phyloP scores from a whole-genome alignment of 2,329 filamentous ascomycete species.

The Verticillium klebahnii region DNA sequence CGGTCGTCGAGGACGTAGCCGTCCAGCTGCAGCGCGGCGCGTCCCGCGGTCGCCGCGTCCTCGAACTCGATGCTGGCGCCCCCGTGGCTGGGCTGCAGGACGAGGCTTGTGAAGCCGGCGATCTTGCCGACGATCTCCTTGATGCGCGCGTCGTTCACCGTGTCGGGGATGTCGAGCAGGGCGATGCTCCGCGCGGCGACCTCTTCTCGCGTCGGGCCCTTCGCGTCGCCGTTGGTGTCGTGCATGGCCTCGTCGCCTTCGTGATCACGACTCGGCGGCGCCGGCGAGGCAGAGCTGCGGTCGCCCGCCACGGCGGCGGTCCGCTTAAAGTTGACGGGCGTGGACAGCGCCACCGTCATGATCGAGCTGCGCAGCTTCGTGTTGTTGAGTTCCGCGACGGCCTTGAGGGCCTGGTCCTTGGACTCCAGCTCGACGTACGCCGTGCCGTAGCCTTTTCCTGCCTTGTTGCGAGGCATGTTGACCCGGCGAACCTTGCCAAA shows the following conservation, averaged over 20 bases:
- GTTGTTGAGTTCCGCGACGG: constrained; percentile 65
- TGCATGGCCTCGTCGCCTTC: constrained; percentile 3
- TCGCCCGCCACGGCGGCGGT: constrained; percentile 35
- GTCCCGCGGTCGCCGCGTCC: constrained; percentile 66
- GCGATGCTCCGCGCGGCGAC: constrained; percentile 68
- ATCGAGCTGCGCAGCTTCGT: constrained; percentile 64
- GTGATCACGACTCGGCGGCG: constrained; percentile 31
- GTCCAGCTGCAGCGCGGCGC: constrained; percentile 57
- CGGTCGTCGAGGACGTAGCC: constrained; percentile 50
- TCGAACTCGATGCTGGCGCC: constrained; percentile 83
- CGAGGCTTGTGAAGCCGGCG: constrained; percentile 69
- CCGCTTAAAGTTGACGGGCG: constrained; percentile 51
- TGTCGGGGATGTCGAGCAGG: constrained; percentile 84
- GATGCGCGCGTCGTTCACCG: constrained; percentile 83
- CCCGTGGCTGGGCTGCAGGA: constrained; percentile 74
- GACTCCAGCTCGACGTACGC: constrained; percentile 75
- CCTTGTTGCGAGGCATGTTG: constrained; percentile 63
- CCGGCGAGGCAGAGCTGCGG: constrained; percentile 27
- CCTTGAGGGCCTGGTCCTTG: constrained; percentile 62
- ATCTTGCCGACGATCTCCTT: constrained; percentile 65
- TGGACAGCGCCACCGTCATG: constrained; percentile 60
- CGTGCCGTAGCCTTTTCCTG: constrained; percentile 68
- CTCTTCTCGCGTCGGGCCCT: constrained; percentile 37
- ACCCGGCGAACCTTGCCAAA: constrained; percentile 72
- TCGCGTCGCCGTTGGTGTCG: constrained; percentile 10